Evolutionary conservation across 495 filamentous ascomycete species (phyloP).

Genomic region (Aspergillus egyptiacus): DNA sequence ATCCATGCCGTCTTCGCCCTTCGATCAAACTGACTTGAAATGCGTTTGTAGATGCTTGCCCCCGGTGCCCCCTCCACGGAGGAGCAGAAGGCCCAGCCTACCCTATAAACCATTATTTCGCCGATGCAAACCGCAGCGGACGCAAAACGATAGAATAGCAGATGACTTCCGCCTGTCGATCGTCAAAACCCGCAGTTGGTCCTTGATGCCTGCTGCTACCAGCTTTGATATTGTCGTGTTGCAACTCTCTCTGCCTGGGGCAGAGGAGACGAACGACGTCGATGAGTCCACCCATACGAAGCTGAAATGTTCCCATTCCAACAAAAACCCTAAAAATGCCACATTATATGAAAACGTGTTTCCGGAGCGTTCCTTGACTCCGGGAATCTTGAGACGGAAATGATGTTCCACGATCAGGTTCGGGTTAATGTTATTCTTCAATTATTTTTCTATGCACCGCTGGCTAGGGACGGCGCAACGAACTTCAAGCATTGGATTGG

Average conservation of each 20-base stretch:
- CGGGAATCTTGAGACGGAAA: too few relatives aligned
- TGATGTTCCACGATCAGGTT: too few relatives aligned
- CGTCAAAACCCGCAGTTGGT: conserved; percentile 5
- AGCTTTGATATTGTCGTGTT: not conserved
- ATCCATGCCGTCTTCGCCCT: not conserved
- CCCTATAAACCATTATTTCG: conserved; percentile 36
- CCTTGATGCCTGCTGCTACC: conserved; percentile 8
- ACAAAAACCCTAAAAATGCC: not conserved
- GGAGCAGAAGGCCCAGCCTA: conserved; percentile 34
- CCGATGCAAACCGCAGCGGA: conserved; percentile 20
- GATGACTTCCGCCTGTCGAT: conserved; percentile 3
- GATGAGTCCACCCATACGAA: not conserved
- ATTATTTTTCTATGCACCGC: not conserved
- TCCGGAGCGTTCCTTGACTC: too few relatives aligned
- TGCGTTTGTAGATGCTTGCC: conserved; percentile 39
- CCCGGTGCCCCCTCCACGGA: conserved; percentile 32
- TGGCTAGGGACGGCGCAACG: conserved; percentile 13
- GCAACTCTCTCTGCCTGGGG: conserved; percentile 11
- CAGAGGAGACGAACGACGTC: not conserved
- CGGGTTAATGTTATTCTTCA: not conserved
- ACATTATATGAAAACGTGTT: conserved; percentile 3
- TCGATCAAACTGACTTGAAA: conserved; percentile 10
- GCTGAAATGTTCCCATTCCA: not conserved
- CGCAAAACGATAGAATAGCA: conserved; percentile 9
- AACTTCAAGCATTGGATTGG: conserved; percentile 9